Percentiles rank a stretch among this genome's conserved stretches.
phyloP scores from a whole-genome alignment of 192 early-diverging fungal genomes.

The Podila epigama region DNA sequence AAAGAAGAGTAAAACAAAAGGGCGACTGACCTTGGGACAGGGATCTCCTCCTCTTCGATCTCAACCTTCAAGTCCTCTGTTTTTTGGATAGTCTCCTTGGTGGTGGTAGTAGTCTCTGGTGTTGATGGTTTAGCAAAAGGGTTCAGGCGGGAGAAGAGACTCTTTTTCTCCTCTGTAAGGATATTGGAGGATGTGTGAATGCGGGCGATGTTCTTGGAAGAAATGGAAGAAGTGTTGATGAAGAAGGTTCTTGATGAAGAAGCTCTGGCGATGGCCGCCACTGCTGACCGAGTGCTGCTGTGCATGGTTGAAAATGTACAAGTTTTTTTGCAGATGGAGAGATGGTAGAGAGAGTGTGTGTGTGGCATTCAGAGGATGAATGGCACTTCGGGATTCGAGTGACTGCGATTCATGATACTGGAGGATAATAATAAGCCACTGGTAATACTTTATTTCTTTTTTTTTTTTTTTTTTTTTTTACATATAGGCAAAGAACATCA shows the following conservation, averaged over 20 bases:
- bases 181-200: slow-evolving; percentile 18
- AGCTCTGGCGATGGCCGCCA: neutral
- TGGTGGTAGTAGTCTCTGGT: neutral
- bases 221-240: too few relatives aligned
- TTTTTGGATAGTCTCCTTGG: neutral
- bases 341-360: neutral
- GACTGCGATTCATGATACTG: neutral
- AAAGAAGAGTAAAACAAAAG: neutral
- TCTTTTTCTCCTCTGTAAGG: slow-evolving; percentile 33
- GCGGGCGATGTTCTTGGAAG: neutral
- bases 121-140: slow-evolving; percentile 28
- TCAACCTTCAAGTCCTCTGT: slow-evolving; percentile 31
- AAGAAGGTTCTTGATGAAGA: neutral
- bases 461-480: neutral
- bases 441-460: neutral
- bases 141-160: slow-evolving; percentile 45
- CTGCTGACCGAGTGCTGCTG: slow-evolving; percentile 3
- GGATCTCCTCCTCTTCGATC: slow-evolving; percentile 24
- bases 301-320: neutral
- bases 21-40: slow-evolving; percentile 19
- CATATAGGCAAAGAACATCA: slow-evolving; percentile 22
- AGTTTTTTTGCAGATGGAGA: neutral
- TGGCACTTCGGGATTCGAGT: neutral
- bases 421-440: slow-evolving; percentile 4
- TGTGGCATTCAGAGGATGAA: neutral